Evolutionary conservation across 495 filamentous ascomycete species (phyloP), one percentile per base, ranked within the genome.

Genomic region (Pyronema domesticum): DNA sequence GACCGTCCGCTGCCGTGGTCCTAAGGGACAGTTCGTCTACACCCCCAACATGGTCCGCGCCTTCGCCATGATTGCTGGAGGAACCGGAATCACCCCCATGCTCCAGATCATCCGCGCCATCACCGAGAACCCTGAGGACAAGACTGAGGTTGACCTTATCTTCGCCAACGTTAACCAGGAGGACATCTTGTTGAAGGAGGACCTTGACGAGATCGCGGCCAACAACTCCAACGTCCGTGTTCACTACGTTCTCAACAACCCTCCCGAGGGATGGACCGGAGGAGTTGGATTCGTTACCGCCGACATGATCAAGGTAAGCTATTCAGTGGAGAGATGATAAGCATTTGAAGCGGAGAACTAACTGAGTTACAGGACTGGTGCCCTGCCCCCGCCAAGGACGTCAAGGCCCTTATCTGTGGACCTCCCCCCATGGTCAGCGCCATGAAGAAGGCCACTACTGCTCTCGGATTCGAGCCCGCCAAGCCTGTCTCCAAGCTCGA

Each of bases 51-150:
- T 96, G 82, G 84, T 87, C 54, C 78, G 86, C 42, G 82, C 81
- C 67, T 89, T 96, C 55, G 89, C 89, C 62, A 96, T 96, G 89
- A 85, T 96, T 66, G 85, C 89, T 56, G 89, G 89, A 65, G 89
- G 89, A 51, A 95, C 89, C 15, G 89, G 89, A 62, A 95, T 96
- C 70, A 95, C 89, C 30, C 89, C 89, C 44, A 96, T 96, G 89
- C 75, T 94, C 58, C 89, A 96, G 74, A 79, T 95, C 58, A 78
- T 94, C 63, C 77, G 83, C 58, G 89, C 89, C 51, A 87, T 96
- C 57, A 78, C 91, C 61, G 75, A 88, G 59, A 72, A 81, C 42
- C 74, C 82, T 14, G 83, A 78, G 52, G 87, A 96, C 68, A 79
- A 70, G 58, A 95, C 89, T 54, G 71, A 93, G 76, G 78, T 96